Evolutionary conservation across 2,329 filamentous ascomycete species (phyloP), one percentile per base, ranked within the genome.

Genomic region (Trichoderma atroviride): DNA sequence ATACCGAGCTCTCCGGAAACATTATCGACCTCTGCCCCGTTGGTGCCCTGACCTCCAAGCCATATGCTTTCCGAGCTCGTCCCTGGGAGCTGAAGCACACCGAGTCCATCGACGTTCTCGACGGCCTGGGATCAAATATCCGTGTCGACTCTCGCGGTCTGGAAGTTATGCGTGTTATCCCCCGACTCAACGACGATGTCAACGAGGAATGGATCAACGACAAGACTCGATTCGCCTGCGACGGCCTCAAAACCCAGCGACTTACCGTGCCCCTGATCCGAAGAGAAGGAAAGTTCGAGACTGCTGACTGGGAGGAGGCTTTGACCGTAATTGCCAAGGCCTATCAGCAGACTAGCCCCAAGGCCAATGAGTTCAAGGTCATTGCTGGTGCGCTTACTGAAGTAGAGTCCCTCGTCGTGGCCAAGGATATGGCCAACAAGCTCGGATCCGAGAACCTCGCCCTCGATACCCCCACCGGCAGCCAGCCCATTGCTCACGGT

Each of bases 181-280:
- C 96, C 70, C 89, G 96, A 76, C 86, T 99, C 71, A 99, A 99
- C 80, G 96, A 99, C 79, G 94, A 98, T 76, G 89, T 99, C 76
- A 99, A 99, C 81, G 96, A 99, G 84, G 96, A 99, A 82, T 99
- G 96, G 96, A 98, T 99, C 81, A 96, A 98, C 82, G 96, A 99
- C 85, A 99, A 98, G 87, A 91, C 93, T 52, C 90, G 96, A 73
- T 99, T 98, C 80, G 95, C 96, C 53, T 97, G 94, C 79, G 96
- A 99, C 79, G 96, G 96, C 61, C 86, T 99, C 74, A 97, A 94
- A 88, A 98, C 95, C 58, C 96, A 99, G 83, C 89, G 96, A 78
- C 86, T 99, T 69, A 98, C 96, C 43, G 96, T 95, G 74, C 96
- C 96, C 53, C 84, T 99, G 72, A 90, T 97, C 76, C 92, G 94